A percentile compares a stretch with the other conserved stretches of the same genome.
Conservation (phyloP, 768 basidiomycete species). For the Zangia roseola region DNA sequence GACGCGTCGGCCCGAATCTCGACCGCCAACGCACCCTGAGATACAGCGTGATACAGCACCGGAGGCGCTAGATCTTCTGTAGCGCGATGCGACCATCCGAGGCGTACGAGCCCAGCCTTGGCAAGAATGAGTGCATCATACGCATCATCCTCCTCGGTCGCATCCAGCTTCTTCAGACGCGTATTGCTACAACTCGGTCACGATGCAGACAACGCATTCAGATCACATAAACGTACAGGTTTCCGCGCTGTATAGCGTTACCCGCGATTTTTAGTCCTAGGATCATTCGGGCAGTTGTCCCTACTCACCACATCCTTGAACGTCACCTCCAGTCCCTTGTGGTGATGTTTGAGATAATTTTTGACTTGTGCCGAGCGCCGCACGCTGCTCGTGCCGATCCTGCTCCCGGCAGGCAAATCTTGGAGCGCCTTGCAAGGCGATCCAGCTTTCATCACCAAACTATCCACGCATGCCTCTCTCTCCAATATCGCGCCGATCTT, state of each 20-base stretch:
- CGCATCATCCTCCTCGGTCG: constrained; percentile 55
- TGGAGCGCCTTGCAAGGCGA: constrained; percentile 65
- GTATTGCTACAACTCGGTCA: constrained; percentile 61
- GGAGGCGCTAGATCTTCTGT: constrained; percentile 75
- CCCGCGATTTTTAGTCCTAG: not conserved
- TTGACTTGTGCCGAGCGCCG: constrained; percentile 88
- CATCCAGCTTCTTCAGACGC: constrained; percentile 88
- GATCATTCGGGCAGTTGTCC: not conserved
- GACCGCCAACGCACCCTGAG: constrained; percentile 88
- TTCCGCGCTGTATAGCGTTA: constrained; percentile 61
- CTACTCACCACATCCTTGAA: constrained; percentile 86
- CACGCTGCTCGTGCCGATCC: constrained; percentile 96
- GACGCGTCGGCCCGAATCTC: constrained; percentile 76
- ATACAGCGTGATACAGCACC: constrained; percentile 82
- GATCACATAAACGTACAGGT: constrained; percentile 58
- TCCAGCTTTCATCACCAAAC: constrained; percentile 81
- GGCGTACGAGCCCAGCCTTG: constrained; percentile 84
- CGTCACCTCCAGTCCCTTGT: constrained; percentile 41
- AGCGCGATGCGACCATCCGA: constrained; percentile 72
- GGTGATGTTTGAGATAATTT: constrained; percentile 60
- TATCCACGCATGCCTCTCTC: constrained; percentile 87
- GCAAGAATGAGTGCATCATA: constrained; percentile 92
- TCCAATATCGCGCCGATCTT: constrained; percentile 81
- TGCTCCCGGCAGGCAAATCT: constrained; percentile 83
- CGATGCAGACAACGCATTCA: constrained; percentile 1